Base-by-base conservation (phyloP, 148 eudicot genomes). In the Spergularia bocconei region DNA sequence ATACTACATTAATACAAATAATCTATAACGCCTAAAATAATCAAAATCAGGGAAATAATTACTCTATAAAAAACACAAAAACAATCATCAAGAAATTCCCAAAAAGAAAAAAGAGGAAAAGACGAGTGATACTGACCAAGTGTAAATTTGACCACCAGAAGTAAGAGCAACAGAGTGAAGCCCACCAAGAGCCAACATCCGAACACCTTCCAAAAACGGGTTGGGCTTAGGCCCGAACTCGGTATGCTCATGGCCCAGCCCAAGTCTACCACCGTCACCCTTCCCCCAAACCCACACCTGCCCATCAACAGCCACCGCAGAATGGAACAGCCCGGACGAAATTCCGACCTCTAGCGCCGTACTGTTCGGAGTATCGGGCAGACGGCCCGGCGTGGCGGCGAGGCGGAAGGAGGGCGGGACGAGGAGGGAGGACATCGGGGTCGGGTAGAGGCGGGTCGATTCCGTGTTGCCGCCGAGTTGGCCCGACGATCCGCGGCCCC, bases 401-500 rank as follows among this genome's bases (percentile, higher is more conserved):
- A 87, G 81, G 72, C 74, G 80, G 58, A 85, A 87, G 8, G 87
- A 80, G 2, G 84, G 80, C 11, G 93, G 86, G 74, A 86, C 81
- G 33, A 70, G 70, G 78, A 92, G 87, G 62, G 91, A 73, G 63
- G 83, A 84, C 38, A 84, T 67, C 0, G 87, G 85, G 50, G 91
- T 56, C 0, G 98, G 98, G 81, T 94, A 92, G 7, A 91, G 74
- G 0, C 86, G 84, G 67, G 76, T 79, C 57, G 78, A 83, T 62
- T 91, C 96, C 72, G 81, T 74, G 13, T 88, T 85, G 29, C 78
- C 79, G 67, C 96, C 98, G 70, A 94, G 91, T 78, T 94, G 98
- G 14, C 98, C 98, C 13, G 98, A 91, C 52, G 89, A 85, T 47
- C 96, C 97, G 5, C 92, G 85, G 20, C 98, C 98, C 96, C 97